Conservation (phyloP, 2,329 filamentous ascomycete genomes). For the Phialophora tarda region DNA sequence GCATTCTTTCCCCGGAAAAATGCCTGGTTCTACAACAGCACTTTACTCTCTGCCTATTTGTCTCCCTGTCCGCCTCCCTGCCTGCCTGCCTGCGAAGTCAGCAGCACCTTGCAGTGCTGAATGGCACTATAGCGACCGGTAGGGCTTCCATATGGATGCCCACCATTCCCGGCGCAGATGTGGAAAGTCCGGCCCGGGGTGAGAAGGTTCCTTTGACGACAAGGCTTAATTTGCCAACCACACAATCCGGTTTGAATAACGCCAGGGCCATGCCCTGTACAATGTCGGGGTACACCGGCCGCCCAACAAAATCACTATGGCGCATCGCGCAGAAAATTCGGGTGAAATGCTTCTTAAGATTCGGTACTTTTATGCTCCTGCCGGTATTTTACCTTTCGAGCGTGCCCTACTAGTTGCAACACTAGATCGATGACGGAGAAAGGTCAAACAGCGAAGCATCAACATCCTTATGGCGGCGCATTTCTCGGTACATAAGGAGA, state of each 20-base stretch:
- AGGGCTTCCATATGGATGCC: neutral
- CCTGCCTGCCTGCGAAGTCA: neutral
- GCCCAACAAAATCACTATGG: neutral
- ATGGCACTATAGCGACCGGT: neutral
- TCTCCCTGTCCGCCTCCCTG: neutral
- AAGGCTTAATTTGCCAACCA: neutral
- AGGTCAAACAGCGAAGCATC: neutral
- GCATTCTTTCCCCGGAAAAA: neutral
- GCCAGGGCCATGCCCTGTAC: neutral
- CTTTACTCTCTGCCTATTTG: neutral
- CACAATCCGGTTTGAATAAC: neutral
- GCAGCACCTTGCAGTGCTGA: neutral
- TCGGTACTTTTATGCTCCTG: neutral
- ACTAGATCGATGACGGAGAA: neutral
- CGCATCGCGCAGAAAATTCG: neutral
- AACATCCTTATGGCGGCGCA: neutral
- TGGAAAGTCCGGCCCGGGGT: neutral
- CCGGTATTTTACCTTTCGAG: neutral
- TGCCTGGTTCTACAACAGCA: neutral
- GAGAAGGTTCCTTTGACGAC: neutral
- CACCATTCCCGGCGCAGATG: neutral
- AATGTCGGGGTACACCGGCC: neutral
- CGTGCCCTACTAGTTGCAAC: neutral
- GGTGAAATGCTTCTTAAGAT: neutral
- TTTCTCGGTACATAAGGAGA: neutral